phyloP scores from a whole-genome alignment of 2,329 filamentous ascomycete genomes.

The Colletotrichum echinochloae region DNA sequence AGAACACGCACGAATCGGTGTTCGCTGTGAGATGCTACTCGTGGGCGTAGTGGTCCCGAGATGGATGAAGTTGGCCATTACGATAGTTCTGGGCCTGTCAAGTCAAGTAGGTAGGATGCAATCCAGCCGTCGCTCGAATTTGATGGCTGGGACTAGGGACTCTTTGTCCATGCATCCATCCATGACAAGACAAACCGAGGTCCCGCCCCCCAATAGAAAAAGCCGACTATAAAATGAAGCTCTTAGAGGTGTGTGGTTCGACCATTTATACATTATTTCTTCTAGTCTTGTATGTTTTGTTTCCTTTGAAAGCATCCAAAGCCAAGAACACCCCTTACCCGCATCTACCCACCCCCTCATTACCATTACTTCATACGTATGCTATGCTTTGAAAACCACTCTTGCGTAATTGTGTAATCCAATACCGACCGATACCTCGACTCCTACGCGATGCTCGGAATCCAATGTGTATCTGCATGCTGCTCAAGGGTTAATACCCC shows the following conservation, averaged over 20 bases:
- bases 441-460: conserved; percentile 28
- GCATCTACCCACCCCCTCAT: not conserved
- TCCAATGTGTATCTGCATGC: conserved; percentile 5
- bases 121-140: too few species aligned
- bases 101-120: too few species aligned
- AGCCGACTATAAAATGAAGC: not conserved
- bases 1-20: not conserved
- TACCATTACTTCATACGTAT: conserved; percentile 20
- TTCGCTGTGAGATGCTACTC: not conserved
- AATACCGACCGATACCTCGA: not conserved
- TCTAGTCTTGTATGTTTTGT: not conserved
- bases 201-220: not conserved
- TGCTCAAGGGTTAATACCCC: not conserved
- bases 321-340: not conserved
- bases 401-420: not conserved
- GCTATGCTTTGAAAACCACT: not conserved
- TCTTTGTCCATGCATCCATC: too few species aligned
- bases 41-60: not conserved
- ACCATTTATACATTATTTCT: not conserved
- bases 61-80: not conserved
- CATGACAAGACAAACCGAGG: too few species aligned
- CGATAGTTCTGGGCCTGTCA: too few species aligned
- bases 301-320: not conserved
- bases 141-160: too few species aligned
- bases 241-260: not conserved